A percentile compares a stretch with the other conserved stretches of the same genome.
These are phyloP conservation scores for Huntiella bhutanensis DNA, from an alignment of 2,329 filamentous ascomycete species.

Conservation along the genomic window DNA sequence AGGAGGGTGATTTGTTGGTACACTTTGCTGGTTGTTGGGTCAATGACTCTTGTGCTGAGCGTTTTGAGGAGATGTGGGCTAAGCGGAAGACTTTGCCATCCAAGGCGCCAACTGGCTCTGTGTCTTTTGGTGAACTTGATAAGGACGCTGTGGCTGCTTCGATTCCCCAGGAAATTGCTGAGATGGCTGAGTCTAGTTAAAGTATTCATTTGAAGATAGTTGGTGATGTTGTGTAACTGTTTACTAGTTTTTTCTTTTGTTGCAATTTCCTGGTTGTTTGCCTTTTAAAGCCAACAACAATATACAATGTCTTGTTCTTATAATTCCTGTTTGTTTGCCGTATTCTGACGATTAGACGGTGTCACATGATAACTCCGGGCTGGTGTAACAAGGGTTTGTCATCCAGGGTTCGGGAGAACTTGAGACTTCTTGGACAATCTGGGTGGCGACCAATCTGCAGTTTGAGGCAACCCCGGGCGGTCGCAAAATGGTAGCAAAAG, in stretches of 20 bases:
- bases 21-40: slow-evolving; percentile 12
- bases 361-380: too few species aligned
- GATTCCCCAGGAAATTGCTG: background rate
- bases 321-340: too few species aligned
- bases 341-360: too few species aligned
- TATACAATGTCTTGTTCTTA: background rate
- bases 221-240: background rate
- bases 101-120: background rate
- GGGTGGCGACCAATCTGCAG: too few species aligned
- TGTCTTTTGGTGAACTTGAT: too few species aligned
- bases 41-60: slow-evolving; percentile 4
- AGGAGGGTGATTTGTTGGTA: slow-evolving; percentile 10
- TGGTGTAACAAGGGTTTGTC: too few species aligned
- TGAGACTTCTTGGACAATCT: too few species aligned
- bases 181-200: background rate
- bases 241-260: background rate
- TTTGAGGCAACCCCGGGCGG: too few species aligned
- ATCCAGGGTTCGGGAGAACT: too few species aligned
- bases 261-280: background rate
- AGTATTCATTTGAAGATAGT: background rate
- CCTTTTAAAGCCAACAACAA: background rate
- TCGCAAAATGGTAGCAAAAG: too few species aligned
- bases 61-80: slow-evolving; percentile 11
- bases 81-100: slow-evolving; percentile 6
- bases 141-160: background rate